Conservation (phyloP, 495 filamentous ascomycete species). For the Tuber microsphaerosporum region DNA sequence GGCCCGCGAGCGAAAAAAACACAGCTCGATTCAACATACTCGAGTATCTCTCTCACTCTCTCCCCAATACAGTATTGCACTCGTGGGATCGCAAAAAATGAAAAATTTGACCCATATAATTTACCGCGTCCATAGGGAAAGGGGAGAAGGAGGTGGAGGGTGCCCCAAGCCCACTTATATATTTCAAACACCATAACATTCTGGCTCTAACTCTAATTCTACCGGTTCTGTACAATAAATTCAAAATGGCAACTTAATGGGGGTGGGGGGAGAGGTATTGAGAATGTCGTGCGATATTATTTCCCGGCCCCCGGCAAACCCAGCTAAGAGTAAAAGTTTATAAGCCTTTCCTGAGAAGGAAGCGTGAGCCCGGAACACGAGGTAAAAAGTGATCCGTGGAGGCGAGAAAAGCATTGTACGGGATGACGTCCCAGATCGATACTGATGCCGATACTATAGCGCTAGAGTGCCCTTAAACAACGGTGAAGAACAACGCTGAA, state of each 20-base stretch:
- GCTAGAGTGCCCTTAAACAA: neutral
- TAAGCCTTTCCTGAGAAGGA: conserved; percentile 26
- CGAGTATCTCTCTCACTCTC: neutral
- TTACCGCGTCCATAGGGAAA: neutral
- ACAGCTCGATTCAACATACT: neutral
- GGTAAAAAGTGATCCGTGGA: conserved; percentile 24
- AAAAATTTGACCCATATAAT: neutral
- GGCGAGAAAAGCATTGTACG: conserved; percentile 5
- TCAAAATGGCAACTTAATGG: neutral
- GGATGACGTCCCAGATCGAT: conserved; percentile 32
- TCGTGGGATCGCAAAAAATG: neutral
- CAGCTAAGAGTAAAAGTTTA: neutral
- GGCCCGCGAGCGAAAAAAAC: neutral
- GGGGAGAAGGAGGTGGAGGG: neutral
- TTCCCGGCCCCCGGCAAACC: neutral
- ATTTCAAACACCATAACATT: neutral
- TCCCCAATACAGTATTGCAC: neutral
- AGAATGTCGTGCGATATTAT: neutral
- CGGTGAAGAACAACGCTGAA: neutral
- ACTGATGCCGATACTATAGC: neutral
- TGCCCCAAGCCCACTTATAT: neutral
- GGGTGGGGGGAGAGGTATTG: neutral
- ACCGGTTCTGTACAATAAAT: neutral
- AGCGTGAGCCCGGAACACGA: conserved; percentile 22
- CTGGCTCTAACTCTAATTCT: neutral